A percentile compares a stretch with the other conserved stretches of the same genome.
These are phyloP conservation scores for Aspergillus cejpii DNA, from an alignment of 2,329 filamentous ascomycete species.

Conservation along the genomic window DNA sequence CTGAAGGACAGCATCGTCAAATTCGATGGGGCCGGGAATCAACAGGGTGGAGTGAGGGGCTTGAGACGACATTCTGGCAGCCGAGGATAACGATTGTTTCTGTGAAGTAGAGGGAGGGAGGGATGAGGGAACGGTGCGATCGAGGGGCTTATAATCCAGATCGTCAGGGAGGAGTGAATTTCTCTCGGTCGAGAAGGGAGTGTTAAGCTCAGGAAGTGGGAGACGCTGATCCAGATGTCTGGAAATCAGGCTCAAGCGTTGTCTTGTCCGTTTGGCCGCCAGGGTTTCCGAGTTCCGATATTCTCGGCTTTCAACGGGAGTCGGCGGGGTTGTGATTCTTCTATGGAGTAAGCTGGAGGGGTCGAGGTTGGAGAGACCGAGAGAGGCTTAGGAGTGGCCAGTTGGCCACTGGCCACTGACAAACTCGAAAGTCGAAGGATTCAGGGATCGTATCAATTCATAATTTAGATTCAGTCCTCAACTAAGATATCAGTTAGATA, in stretches of 20 bases:
- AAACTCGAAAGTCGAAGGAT: too few species aligned
- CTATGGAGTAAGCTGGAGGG: too few species aligned
- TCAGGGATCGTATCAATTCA: too few species aligned
- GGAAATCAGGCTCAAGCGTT: constrained; percentile 54
- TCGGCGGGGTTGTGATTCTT: too few species aligned
- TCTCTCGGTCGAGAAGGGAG: constrained; percentile 57
- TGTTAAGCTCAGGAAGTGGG: constrained; percentile 54
- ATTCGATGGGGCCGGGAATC: constrained; percentile 96
- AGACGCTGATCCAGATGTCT: constrained; percentile 53
- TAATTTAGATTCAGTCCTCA: too few species aligned
- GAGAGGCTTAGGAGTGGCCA: too few species aligned
- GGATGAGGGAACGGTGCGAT: constrained; percentile 25
- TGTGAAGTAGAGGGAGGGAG: constrained; percentile 7
- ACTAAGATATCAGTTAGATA: too few species aligned
- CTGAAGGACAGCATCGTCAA: constrained; percentile 91
- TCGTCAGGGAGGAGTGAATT: constrained; percentile 48
- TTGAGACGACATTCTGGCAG: constrained; percentile 52
- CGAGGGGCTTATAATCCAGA: constrained; percentile 45
- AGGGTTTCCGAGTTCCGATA: constrained; percentile 40
- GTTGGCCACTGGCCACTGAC: too few species aligned
- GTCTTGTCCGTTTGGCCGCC: constrained; percentile 44
- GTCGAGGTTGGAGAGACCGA: too few species aligned
- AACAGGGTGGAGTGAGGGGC: constrained; percentile 66
- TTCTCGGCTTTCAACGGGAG: constrained; percentile 31
- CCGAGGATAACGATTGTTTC: constrained; percentile 18